phyloP scores from a whole-genome alignment of 192 early-diverging fungal genomes.

The Jimgerdemannia lactiflua region DNA sequence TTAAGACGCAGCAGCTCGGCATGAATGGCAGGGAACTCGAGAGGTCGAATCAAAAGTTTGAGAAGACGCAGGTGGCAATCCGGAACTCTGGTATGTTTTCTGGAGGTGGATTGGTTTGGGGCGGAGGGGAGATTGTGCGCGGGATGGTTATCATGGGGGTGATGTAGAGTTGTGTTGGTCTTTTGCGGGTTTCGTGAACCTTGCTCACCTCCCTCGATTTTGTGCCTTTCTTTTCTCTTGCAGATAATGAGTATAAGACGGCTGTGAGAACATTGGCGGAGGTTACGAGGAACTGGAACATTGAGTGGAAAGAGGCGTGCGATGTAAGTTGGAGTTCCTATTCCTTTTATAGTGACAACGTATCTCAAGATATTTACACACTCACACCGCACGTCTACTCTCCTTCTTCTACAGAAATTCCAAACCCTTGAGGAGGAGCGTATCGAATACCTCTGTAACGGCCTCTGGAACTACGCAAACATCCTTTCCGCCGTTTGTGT shows the following conservation, averaged over 20 bases:
- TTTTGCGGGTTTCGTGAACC: too few species aligned
- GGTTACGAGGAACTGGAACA: constrained; percentile 47
- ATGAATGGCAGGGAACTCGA: constrained; percentile 38
- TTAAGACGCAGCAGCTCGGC: constrained; percentile 28
- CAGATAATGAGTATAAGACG: constrained; percentile 54
- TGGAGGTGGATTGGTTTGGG: too few species aligned
- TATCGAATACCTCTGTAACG: constrained; percentile 62
- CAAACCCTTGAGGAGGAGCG: constrained; percentile 73
- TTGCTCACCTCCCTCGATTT: too few species aligned
- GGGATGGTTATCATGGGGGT: too few species aligned
- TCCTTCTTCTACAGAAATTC: constrained; percentile 33
- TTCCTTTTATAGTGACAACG: neutral
- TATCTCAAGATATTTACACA: neutral
- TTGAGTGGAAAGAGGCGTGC: constrained; percentile 49
- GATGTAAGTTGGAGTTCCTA: constrained; percentile 47
- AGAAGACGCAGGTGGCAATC: constrained; percentile 36
- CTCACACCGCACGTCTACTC: too few species aligned
- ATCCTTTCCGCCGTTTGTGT: constrained; percentile 67
- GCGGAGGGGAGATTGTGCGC: too few species aligned
- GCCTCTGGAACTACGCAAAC: constrained; percentile 72
- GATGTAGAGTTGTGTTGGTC: too few species aligned
- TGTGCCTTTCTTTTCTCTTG: neutral
- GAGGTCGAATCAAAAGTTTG: constrained; percentile 29
- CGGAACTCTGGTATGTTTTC: constrained; percentile 35
- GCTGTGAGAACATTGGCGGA: constrained; percentile 41